A percentile compares a stretch with the other conserved stretches of the same genome.
Conservation (phyloP, 352 stramenopile genomes). For the Thraustochytrium sp. region DNA sequence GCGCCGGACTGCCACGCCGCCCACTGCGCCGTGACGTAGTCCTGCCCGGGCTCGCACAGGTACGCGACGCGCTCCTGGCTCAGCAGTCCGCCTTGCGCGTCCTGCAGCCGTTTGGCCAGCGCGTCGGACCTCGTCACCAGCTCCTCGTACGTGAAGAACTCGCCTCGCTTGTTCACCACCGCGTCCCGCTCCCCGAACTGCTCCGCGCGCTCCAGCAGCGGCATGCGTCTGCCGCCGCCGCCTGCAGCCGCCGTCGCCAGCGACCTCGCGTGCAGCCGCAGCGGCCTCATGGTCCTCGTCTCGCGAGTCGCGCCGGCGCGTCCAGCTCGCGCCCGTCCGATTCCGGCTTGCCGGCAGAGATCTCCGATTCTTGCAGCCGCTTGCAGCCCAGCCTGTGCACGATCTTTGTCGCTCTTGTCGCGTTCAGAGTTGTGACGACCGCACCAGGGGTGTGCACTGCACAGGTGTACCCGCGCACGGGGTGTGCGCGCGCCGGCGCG, state of each 20-base stretch:
- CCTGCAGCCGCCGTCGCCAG: background rate
- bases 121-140: background rate
- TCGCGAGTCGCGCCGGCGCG: too few species aligned
- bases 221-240: background rate
- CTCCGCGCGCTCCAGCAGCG: background rate
- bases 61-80: slow-evolving; percentile 16
- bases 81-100: background rate
- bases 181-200: background rate
- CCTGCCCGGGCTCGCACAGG: slow-evolving; percentile 21
- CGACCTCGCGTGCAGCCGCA: background rate
- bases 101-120: background rate
- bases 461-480: too few species aligned
- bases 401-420: too few species aligned
- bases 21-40: slow-evolving; percentile 65
- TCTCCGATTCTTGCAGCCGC: too few species aligned
- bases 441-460: too few species aligned
- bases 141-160: slow-evolving; percentile 26
- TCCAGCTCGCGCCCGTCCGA: too few species aligned
- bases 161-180: background rate
- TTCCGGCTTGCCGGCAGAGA: too few species aligned
- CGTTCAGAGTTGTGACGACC: too few species aligned
- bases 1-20: slow-evolving; percentile 65
- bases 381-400: too few species aligned
- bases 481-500: too few species aligned
- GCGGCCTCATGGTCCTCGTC: too few species aligned